Evolutionary conservation across 2,329 filamentous ascomycete species (phyloP).

Genomic region (Fusarium goolgardi): DNA sequence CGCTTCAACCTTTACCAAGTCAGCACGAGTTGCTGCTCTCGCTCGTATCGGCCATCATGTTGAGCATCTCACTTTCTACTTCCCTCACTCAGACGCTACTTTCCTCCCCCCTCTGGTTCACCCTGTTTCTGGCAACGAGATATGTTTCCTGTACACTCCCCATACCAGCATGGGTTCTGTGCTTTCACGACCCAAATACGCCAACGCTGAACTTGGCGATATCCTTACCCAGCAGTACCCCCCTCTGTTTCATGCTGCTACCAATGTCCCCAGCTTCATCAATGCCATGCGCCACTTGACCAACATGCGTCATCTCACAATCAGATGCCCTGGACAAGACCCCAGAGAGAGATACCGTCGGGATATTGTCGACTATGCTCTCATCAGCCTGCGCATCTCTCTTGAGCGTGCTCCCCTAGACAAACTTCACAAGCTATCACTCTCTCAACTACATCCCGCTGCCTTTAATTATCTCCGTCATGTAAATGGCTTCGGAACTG

Average conservation of each 20-base stretch:
- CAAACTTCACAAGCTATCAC: conserved; percentile 75
- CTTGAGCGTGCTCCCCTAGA: conserved; percentile 77
- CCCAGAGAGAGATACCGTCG: conserved; percentile 77
- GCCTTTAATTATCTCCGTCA: conserved; percentile 83
- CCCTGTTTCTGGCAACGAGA: conserved; percentile 79
- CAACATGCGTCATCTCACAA: conserved; percentile 77
- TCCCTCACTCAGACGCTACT: conserved; percentile 81
- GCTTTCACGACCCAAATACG: conserved; percentile 79
- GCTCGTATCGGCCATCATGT: conserved; percentile 82
- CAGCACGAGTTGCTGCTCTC: conserved; percentile 77
- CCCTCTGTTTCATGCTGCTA: conserved; percentile 88
- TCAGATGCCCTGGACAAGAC: conserved; percentile 80
- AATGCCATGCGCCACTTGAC: conserved; percentile 75
- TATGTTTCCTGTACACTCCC: conserved; percentile 84
- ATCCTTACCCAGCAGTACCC: conserved; percentile 88
- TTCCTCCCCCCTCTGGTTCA: conserved; percentile 88
- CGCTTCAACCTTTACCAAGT: conserved; percentile 79
- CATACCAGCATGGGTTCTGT: conserved; percentile 73
- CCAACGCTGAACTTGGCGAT: conserved; percentile 80
- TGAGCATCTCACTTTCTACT: conserved; percentile 79
- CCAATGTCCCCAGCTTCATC: conserved; percentile 87
- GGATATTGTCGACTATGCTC: conserved; percentile 85
- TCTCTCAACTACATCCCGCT: conserved; percentile 78
- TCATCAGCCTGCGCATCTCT: conserved; percentile 87
- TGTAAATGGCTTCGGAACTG: conserved; percentile 77